Evolutionary conservation across 2,329 filamentous ascomycete species (phyloP), one percentile per base, ranked within the genome.

Genomic region (Pseudogymnoascus sp.): DNA sequence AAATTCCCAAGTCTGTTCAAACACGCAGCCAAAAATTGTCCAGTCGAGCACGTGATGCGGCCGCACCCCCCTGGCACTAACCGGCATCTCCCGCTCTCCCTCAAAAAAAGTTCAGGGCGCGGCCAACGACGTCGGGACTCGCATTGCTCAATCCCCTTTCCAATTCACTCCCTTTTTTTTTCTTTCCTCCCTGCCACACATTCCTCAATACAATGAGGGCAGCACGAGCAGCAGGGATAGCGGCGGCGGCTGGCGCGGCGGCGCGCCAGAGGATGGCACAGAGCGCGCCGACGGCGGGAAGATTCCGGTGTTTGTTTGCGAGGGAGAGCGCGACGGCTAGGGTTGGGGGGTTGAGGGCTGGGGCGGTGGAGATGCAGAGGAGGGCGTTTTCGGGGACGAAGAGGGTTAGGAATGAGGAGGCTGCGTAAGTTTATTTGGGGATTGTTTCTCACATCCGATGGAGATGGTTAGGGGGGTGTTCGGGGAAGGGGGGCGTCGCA

Each of bases 41-140:
- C 5, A 3, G 22, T 25, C 3, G 5, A 22, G 50, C 38, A 58
- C 37, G 43, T 57, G 32, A 60, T 18, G 20, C 8, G 20, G 37
- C 38, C 59, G 22, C 47, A 58, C 34, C 20, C 35, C 62, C 57
- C 60, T 61, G 58, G 64, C 64, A 63, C 58, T 66, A 67, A 32
- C 47, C 43, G 47, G 47, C 47, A 54, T 54, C 47, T 54, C 28
- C 47, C 47, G 47, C 28, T 54, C 47, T 32, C 28, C 47, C 18
- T 54, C 47, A 54, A 54, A 54, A 54, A 54, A 54, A 54, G 47
- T 54, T 32, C 28, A 32, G 28, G 47, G 47, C 47, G 47, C n/a
- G 47, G 28, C 47, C 28, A 32, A 18, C 28, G 47, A 32, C 4
- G 9, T 12, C 25, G 25, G 28, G 28, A 54, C 47, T 32, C 47